Evolutionary conservation across 495 filamentous ascomycete genomes (phyloP).

Genomic region (Xylaria telfairii): DNA sequence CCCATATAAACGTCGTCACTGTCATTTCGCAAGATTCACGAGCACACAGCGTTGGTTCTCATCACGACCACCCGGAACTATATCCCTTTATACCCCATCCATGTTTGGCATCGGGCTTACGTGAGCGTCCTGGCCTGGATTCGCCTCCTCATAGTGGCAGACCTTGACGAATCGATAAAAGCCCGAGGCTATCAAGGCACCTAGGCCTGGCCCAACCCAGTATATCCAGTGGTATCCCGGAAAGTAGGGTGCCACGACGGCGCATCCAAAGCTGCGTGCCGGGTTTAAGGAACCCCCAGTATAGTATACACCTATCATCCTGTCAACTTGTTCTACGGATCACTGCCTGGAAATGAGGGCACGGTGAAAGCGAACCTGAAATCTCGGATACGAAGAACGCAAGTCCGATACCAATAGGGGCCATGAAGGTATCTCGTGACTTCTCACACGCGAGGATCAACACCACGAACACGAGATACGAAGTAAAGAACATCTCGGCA

Average conservation of each 20-base stretch:
- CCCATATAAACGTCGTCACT: background rate
- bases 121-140: slow-evolving; percentile 69
- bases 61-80: background rate
- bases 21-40: background rate
- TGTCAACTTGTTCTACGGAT: slow-evolving; percentile 16
- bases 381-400: slow-evolving; percentile 72
- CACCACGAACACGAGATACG: slow-evolving; percentile 72
- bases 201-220: slow-evolving; percentile 71
- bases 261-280: slow-evolving; percentile 59
- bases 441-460: slow-evolving; percentile 80
- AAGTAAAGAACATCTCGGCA: slow-evolving; percentile 78
- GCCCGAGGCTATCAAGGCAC: slow-evolving; percentile 65
- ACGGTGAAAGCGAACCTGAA: slow-evolving; percentile 56
- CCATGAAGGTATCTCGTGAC: slow-evolving; percentile 73
- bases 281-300: slow-evolving; percentile 64
- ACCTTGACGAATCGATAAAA: slow-evolving; percentile 70
- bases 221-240: slow-evolving; percentile 61
- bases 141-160: slow-evolving; percentile 75
- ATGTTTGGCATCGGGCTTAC: background rate
- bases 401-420: slow-evolving; percentile 75
- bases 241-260: slow-evolving; percentile 50
- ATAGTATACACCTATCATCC: slow-evolving; percentile 53
- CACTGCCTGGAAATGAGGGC: slow-evolving; percentile 1
- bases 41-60: too few species aligned
- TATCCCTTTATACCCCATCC: background rate